These are phyloP conservation scores for Gastrolobium bilobum DNA, from an alignment of 306 rosid species.

Conservation along the genomic window DNA sequence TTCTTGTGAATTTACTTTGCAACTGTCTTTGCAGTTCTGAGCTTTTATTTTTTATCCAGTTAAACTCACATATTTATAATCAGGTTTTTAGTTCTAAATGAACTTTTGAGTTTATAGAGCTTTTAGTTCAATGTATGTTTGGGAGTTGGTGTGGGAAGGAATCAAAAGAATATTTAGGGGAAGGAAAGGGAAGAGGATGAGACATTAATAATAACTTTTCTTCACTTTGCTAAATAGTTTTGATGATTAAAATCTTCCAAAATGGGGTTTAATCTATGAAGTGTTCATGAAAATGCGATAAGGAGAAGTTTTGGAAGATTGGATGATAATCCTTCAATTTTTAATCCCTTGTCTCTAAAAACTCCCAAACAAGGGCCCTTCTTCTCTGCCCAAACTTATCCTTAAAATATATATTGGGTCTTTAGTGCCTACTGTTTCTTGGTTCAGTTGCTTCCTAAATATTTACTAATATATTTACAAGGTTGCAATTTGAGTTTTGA, in stretches of 20 bases:
- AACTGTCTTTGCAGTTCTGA: neutral
- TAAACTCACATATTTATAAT: neutral
- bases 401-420: neutral
- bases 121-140: conserved; percentile 18
- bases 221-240: conserved; percentile 1
- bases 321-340: neutral
- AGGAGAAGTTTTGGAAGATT: conserved; percentile 16
- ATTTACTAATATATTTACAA: neutral
- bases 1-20: conserved; percentile 8
- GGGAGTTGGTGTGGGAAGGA: neutral
- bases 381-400: neutral
- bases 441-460: conserved; percentile 19
- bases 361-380: neutral
- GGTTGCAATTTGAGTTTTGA: conserved; percentile 18
- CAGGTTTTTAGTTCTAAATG: conserved; percentile 11
- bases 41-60: neutral
- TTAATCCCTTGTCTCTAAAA: neutral
- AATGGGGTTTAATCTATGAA: neutral
- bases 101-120: neutral
- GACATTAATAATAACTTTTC: neutral
- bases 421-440: conserved; percentile 3
- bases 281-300: neutral
- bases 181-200: neutral
- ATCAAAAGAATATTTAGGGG: conserved; percentile 19
- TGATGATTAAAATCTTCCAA: neutral